Percentiles rank a stretch among this genome's conserved stretches.
Conservation (phyloP, 768 basidiomycete genomes). For the Agaricus blazei region DNA sequence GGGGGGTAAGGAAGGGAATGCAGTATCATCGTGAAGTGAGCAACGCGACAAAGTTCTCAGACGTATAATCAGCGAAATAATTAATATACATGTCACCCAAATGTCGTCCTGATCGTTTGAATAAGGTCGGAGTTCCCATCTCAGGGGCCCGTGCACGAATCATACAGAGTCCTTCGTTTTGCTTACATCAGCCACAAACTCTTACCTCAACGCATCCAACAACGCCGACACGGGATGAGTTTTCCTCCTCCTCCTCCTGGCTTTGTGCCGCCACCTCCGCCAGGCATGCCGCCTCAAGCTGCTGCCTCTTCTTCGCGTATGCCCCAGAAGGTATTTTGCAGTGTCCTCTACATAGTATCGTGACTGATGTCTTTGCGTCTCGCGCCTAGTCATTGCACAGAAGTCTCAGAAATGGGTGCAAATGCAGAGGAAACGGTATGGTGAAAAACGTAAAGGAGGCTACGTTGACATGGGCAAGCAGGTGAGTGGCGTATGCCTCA, state of each 20-base stretch:
- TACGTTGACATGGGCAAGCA: slow-evolving; percentile 92
- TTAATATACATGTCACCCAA: too few relatives aligned
- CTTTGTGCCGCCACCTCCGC: slow-evolving; percentile 44
- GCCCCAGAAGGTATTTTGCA: slow-evolving; percentile 38
- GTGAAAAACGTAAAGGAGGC: slow-evolving; percentile 85
- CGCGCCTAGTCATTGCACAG: slow-evolving; percentile 59
- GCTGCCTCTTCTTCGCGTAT: slow-evolving; percentile 38
- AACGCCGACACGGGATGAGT: slow-evolving; percentile 38
- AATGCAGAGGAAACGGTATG: slow-evolving; percentile 90
- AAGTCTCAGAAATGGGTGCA: slow-evolving; percentile 97
- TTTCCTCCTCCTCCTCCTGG: slow-evolving; percentile 55
- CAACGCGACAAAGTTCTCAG: too few relatives aligned
- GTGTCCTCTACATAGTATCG: slow-evolving; percentile 6
- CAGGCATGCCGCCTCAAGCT: slow-evolving; percentile 42
- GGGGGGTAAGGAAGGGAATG: slow-evolving; percentile 41
- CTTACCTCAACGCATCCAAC: slow-evolving; percentile 33
- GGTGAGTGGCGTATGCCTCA: slow-evolving; percentile 38
- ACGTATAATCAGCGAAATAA: not conserved
- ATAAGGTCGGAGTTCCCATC: not conserved
- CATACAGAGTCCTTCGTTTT: slow-evolving; percentile 13
- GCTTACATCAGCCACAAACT: slow-evolving; percentile 39
- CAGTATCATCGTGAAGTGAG: not conserved
- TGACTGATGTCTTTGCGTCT: slow-evolving; percentile 15
- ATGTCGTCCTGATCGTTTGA: not conserved
- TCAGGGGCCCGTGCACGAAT: slow-evolving; percentile 34